Evolutionary conservation across 257 asterid species (phyloP), one percentile per base, ranked within the genome.

Genomic region (Lycium barbarum): DNA sequence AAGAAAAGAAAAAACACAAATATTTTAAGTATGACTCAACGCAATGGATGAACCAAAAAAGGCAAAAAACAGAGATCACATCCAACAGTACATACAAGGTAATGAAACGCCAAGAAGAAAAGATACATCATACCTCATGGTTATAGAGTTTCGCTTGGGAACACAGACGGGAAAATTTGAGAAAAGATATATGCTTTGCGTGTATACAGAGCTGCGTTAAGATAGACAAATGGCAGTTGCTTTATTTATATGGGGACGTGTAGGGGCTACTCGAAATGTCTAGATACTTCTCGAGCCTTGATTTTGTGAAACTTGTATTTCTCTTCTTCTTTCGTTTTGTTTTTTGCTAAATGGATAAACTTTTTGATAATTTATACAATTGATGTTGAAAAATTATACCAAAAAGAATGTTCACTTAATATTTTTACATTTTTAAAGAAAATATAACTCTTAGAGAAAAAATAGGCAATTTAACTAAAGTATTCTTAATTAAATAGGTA

Each of bases 241-340:
- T 43, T 20, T 3, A 0, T 14, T 12, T 58, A 35, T 49, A 71
- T 17, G 9, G 20, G 43, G 3, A 22, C 2, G 62, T 26, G 49
- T 17, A 13, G 49, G 55, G 72, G 79, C 49, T 80, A 57, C 86
- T 79, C 84, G 93, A 88, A 88, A 74, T 43, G 80, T 90, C 91
- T 78, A 86, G 93, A 90, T 74, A 66, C 90, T 87, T 87, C 91
- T 76, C 15, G 67, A 35, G 85, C 87, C 85, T 10, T 22, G 68
- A 36, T 45, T 61, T 8, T 61, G 6, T 59, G 33, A 59, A 58
- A 58, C 22, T 9, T 17, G 17, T 17, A 15, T 58, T 58, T 17
- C 22, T 58, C n/a, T 58, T 4, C 22, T 58, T 49, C 9, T 6
- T 49, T 26, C 33, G 33, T 26, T 26, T 26, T 26, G 33, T 26